Evolutionary conservation across 352 stramenopile species (phyloP), one percentile per base, ranked within the genome.

Genomic region (Pythium rhizo-oryzae): DNA sequence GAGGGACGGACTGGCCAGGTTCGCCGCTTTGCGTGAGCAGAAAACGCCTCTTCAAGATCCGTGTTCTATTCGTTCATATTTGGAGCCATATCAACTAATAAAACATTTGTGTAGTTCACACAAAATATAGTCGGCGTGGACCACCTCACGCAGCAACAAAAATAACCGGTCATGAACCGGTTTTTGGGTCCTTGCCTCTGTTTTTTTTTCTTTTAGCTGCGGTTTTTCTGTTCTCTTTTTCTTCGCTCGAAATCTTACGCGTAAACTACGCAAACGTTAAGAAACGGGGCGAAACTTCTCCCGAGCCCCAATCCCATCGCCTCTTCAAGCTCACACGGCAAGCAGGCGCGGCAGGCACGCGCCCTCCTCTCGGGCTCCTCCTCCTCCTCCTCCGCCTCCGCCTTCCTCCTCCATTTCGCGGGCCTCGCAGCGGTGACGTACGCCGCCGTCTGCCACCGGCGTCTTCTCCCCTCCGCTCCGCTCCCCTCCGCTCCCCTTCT

Each of bases 241-340:
- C 7, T 52, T 37, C 8, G 16, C 12, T 56, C 44, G 23, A 33
- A 56, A 62, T 47, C 30, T 41, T 39, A 21, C 8, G n/a, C 35
- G 54, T 60, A 60, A 62, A 53, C 28, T 62, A 52, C 21, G 3
- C 3, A 4, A 7, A 18, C 23, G 54, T 57, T 41, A 57, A 57
- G 51, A 57, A 46, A 60, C 54, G 23, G 43, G 18, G 24, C 53
- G 53, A 62, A 62, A 62, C 56, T 62, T 62, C 41, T 50, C 12
- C 51, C 28, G 3, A 33, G 35, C 7, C 51, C 9, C 51, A 24
- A 28, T 57, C 56, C 56, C 37, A 39, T 53, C 39, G 23, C 33
- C 56, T 39, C 56, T 62, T 62, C 56, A 62, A 62, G 56, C 56
- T 62, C 37, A 15, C 55, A 35, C n/a, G 16, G 21, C 55, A 33